These are phyloP conservation scores for Magnusiomyces clavatus DNA, from an alignment of 1,139 yeast genomes.

Conservation along the genomic window DNA sequence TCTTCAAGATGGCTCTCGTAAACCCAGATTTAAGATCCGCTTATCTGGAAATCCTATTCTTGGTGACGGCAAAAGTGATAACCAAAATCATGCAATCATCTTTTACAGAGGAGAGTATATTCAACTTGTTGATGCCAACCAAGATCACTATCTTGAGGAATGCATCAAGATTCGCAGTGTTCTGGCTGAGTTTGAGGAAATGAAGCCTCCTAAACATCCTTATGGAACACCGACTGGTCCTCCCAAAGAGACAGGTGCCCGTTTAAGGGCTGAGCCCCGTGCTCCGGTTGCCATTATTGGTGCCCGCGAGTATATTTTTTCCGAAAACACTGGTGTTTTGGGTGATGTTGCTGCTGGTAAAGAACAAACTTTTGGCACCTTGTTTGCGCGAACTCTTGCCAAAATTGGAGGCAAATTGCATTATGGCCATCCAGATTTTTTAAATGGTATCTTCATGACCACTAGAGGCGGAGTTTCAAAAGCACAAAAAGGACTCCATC, in stretches of 20 bases:
- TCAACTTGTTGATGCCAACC: constrained; percentile 83
- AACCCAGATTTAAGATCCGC: constrained; percentile 46
- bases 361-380: constrained; percentile 87
- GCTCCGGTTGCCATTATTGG: constrained; percentile 78
- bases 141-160: constrained; percentile 80
- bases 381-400: constrained; percentile 79
- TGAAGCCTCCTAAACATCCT: constrained; percentile 27
- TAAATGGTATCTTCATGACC: constrained; percentile 78
- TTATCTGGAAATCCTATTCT: constrained; percentile 81
- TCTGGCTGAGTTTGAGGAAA: constrained; percentile 71
- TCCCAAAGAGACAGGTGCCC: constrained; percentile 20
- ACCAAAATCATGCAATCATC: constrained; percentile 71
- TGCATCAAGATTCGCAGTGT: constrained; percentile 75
- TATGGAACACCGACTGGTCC: constrained; percentile 16
- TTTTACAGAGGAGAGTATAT: constrained; percentile 81
- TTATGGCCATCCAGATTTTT: constrained; percentile 88
- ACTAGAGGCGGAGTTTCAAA: constrained; percentile 88
- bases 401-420: constrained; percentile 83
- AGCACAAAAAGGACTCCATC: constrained; percentile 78
- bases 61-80: constrained; percentile 88
- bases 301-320: constrained; percentile 80
- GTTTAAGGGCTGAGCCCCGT: constrained; percentile 29
- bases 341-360: constrained; percentile 94
- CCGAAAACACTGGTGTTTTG: constrained; percentile 75
- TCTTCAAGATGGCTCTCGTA: constrained; percentile 37